These are phyloP conservation scores for Linnemannia schmuckeri DNA, from an alignment of 192 early-diverging fungal genomes.

Conservation along the genomic window DNA sequence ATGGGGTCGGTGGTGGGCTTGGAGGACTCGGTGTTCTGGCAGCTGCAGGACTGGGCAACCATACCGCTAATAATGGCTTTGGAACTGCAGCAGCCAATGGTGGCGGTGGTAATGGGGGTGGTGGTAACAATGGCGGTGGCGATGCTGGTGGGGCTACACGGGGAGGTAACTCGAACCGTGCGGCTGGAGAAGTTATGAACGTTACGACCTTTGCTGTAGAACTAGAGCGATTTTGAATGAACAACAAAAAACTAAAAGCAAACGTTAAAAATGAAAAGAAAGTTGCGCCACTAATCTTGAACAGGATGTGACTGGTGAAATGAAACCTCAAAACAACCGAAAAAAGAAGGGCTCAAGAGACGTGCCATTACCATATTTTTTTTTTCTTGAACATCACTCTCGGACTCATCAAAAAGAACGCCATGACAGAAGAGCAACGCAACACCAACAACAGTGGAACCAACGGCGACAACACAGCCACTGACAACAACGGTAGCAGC, in stretches of 20 bases:
- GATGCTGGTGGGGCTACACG: background rate
- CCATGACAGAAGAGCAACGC: background rate
- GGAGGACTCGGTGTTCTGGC: constrained; percentile 32
- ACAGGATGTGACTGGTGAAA: background rate
- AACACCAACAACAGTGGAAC: background rate
- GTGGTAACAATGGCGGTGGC: background rate
- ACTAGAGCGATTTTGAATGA: constrained; percentile 31
- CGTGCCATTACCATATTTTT: background rate
- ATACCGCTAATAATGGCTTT: background rate
- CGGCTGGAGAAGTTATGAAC: constrained; percentile 52
- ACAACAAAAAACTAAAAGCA: background rate
- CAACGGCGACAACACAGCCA: background rate
- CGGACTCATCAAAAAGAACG: background rate
- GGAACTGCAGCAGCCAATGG: background rate
- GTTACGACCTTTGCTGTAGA: constrained; percentile 50
- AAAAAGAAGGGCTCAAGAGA: background rate
- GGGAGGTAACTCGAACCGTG: constrained; percentile 1
- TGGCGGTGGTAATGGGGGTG: background rate
- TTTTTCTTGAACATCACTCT: background rate
- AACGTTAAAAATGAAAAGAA: too few species aligned
- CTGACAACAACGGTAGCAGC: background rate
- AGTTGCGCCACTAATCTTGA: background rate
- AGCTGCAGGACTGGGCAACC: constrained; percentile 14
- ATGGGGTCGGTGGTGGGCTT: background rate
- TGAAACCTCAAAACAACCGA: background rate